Percentiles rank a stretch among this genome's conserved stretches.
These are phyloP conservation scores for Furcasterigmium sp. DNA, from an alignment of 2,329 filamentous ascomycete genomes.

Conservation along the genomic window DNA sequence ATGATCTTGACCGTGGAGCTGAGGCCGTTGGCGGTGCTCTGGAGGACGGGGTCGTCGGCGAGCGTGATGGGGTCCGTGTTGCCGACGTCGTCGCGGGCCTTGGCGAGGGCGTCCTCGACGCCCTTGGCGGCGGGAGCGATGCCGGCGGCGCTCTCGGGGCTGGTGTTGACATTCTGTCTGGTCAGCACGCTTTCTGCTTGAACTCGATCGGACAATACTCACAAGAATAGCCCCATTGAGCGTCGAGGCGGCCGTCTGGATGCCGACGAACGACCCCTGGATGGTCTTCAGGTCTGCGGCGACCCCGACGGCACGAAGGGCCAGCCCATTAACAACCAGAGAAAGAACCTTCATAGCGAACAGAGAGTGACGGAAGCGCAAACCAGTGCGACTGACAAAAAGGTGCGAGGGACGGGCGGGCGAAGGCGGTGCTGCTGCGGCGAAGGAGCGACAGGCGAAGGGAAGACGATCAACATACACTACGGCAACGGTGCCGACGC, in stretches of 20 bases:
- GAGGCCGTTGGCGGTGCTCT: conserved; percentile 5
- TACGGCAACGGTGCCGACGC: too few species aligned
- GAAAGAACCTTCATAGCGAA: not conserved
- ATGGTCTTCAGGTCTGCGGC: not conserved
- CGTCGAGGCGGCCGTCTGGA: not conserved
- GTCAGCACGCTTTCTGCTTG: not conserved
- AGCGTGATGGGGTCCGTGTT: conserved; percentile 16
- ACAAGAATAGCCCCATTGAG: conserved; percentile 1
- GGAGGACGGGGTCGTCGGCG: conserved; percentile 13
- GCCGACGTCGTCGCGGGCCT: conserved; percentile 6
- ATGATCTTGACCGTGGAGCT: conserved; percentile 11
- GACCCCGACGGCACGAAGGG: not conserved
- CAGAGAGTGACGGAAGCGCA: not conserved
- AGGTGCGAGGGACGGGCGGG: too few species aligned
- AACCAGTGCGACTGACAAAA: not conserved
- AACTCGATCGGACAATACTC: not conserved
- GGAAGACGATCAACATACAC: too few species aligned
- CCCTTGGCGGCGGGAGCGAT: conserved; percentile 1
- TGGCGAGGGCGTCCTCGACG: conserved; percentile 8
- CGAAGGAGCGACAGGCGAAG: too few species aligned
- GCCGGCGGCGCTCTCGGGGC: conserved; percentile 2
- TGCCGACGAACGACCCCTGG: conserved; percentile 1
- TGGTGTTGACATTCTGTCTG: conserved; percentile 4
- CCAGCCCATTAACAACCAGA: not conserved
- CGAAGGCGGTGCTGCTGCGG: too few species aligned